Base-by-base conservation (phyloP, 169 alveolate species). In the Cryptosporidium canis region DNA sequence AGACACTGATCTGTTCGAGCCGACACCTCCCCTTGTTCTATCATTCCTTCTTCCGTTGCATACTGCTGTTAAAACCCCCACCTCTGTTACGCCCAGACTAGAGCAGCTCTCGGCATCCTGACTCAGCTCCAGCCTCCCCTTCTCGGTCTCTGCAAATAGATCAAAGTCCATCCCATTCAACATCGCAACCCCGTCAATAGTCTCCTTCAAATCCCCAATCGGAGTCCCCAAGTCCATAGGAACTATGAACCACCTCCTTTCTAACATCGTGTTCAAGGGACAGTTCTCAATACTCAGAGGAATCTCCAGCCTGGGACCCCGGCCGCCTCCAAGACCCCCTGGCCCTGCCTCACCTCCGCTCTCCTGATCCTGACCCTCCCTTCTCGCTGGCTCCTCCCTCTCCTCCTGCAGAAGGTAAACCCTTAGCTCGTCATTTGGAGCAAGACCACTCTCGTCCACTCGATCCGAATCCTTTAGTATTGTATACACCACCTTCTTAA, bases 241-340 rank as follows among this genome's bases (percentile, higher is more conserved):
- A 56, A 61, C 72, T 14, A 77, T 55, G 39, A 77, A 77, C 70
- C 72, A 77, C 43, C 87, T 55, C 41, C 37, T 55, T 41, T 77
- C 87, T 18, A 77, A 16, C 53, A 77, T 39, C n/a, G 87, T 77
- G 29, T 77, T 77, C 31, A 77, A 41, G 21, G 87, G 87, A 61
- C 87, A 77, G 37, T 77, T 77, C 12, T 77, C 64, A 4, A 77
- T 35, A 5, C 61, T 37, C 14, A 77, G 39, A 16, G 87, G 87
- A 41, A 77, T 63, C 7, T 77, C 87, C 14, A 77, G 27, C 18
- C 12, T 31, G 5, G 85, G 8, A 2, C 70, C 70, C 33, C 53
- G 43, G 35, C 18, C 16, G 0, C 4, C 3, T 3, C 16, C 16
- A 27, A 55, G 8, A 11, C 41, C 53, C 14, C 27, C 85, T 16